phyloP scores from a whole-genome alignment of 345 rosid genomes.

The Hibiscus trionum region DNA sequence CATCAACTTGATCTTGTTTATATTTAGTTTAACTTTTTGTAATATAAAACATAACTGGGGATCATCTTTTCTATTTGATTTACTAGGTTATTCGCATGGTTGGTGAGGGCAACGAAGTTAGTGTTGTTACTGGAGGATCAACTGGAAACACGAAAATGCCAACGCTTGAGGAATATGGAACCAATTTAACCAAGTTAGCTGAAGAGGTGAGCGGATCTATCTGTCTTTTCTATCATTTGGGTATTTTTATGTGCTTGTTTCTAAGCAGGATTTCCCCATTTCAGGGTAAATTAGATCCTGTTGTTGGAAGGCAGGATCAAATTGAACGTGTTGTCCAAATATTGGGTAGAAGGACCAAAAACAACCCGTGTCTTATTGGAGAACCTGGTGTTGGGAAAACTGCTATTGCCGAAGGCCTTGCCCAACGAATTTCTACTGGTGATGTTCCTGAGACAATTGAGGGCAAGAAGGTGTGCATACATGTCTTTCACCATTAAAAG shows the following conservation, averaged over 20 bases:
- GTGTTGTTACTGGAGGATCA: slow-evolving; percentile 76
- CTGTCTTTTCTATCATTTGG: background rate
- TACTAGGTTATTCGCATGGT: slow-evolving; percentile 94
- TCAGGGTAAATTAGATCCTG: slow-evolving; percentile 97
- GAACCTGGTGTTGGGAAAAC: slow-evolving; percentile 99
- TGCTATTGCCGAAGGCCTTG: slow-evolving; percentile 99
- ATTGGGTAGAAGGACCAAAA: slow-evolving; percentile 93
- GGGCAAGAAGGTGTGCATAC: slow-evolving; percentile 68
- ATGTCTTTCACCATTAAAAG: background rate
- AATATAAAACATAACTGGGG: background rate
- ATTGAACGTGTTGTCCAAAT: slow-evolving; percentile 95
- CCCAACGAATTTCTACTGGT: slow-evolving; percentile 83
- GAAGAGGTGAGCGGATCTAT: slow-evolving; percentile 60
- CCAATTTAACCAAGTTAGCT: slow-evolving; percentile 91
- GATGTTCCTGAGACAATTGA: slow-evolving; percentile 98
- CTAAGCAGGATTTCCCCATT: slow-evolving; percentile 5
- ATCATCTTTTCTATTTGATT: slow-evolving; percentile 11
- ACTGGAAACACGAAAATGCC: slow-evolving; percentile 85
- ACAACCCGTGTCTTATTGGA: slow-evolving; percentile 97
- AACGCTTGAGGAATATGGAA: slow-evolving; percentile 96
- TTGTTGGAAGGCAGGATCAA: slow-evolving; percentile 96
- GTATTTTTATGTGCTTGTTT: background rate
- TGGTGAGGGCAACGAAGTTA: slow-evolving; percentile 83
- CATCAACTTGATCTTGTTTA: background rate
- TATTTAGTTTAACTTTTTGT: background rate